Conservation (phyloP, 164 flowering plant species). For the Piper betle region DNA sequence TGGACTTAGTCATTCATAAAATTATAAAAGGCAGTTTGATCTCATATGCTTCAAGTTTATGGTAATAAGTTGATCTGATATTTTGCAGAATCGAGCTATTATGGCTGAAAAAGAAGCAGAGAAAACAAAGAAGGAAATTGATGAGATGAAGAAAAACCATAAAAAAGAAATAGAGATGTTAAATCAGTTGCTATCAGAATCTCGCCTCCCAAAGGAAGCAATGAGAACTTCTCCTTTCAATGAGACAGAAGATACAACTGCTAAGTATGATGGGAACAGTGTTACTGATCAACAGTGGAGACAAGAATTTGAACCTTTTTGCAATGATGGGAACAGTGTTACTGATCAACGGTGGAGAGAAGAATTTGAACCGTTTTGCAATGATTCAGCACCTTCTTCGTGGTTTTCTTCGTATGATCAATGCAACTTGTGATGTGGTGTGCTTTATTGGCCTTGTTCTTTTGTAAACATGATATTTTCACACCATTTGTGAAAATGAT, state of each 20-base stretch:
- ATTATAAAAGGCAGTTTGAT: no score
- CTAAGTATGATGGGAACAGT: constrained; percentile 25
- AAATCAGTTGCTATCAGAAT: constrained; percentile 41
- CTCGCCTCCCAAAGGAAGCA: constrained; percentile 45
- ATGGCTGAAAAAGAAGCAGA: constrained; percentile 60
- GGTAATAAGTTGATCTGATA: background rate
- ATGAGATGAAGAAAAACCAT: constrained; percentile 52
- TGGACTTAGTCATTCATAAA: no score
- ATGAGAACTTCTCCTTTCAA: constrained; percentile 17
- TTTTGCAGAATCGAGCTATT: constrained; percentile 54
- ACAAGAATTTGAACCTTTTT: constrained; percentile 56
- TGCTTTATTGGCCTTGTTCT: background rate
- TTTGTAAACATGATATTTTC: background rate
- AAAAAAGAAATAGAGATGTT: constrained; percentile 35
- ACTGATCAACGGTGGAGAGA: constrained; percentile 45
- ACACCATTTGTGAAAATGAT: background rate
- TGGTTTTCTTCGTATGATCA: constrained; percentile 98
- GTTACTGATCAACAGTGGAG: constrained; percentile 35
- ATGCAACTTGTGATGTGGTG: constrained; percentile 65
- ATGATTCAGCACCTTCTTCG: constrained; percentile 47
- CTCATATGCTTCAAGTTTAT: no score
- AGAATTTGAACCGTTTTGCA: constrained; percentile 37
- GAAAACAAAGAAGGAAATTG: constrained; percentile 42
- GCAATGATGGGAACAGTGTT: constrained; percentile 15
- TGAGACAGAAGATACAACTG: constrained; percentile 13